Evolutionary conservation across 257 asterid genomes (phyloP).

Genomic region (Forsythia suspensa): DNA sequence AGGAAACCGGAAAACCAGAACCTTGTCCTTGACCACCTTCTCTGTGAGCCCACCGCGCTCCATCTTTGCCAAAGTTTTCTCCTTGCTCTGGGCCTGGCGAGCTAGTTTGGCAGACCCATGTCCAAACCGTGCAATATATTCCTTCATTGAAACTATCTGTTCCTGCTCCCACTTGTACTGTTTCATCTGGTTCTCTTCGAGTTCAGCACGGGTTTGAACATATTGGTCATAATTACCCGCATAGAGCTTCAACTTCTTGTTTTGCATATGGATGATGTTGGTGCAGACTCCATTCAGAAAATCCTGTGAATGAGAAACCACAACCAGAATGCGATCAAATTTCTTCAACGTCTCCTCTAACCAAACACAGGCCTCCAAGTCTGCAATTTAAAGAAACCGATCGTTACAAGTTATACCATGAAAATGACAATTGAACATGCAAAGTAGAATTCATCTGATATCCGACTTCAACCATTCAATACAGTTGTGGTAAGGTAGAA

Average conservation of each 20-base stretch:
- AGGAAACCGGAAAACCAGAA: slow-evolving; percentile 71
- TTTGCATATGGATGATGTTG: slow-evolving; percentile 97
- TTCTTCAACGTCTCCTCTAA: slow-evolving; percentile 86
- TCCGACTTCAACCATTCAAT: not conserved
- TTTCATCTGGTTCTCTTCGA: slow-evolving; percentile 98
- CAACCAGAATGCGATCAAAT: slow-evolving; percentile 88
- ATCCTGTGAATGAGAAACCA: slow-evolving; percentile 97
- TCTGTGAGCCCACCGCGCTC: slow-evolving; percentile 97
- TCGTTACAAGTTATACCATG: not conserved
- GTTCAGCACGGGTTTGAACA: slow-evolving; percentile 87
- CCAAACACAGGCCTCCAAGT: slow-evolving; percentile 98
- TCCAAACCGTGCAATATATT: slow-evolving; percentile 97
- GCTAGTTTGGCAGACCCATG: slow-evolving; percentile 99
- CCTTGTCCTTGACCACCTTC: slow-evolving; percentile 71
- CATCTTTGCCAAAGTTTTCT: slow-evolving; percentile 95
- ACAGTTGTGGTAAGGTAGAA: not conserved
- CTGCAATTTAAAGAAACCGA: slow-evolving; percentile 36
- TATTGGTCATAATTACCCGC: slow-evolving; percentile 93
- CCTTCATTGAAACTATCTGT: slow-evolving; percentile 93
- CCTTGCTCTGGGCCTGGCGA: slow-evolving; percentile 99
- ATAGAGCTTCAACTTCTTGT: slow-evolving; percentile 70
- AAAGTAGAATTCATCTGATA: too few species aligned
- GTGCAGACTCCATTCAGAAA: slow-evolving; percentile 96
- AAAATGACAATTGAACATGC: not conserved
- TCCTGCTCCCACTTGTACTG: slow-evolving; percentile 99